A percentile compares a stretch with the other conserved stretches of the same genome.
Evolutionary conservation across 345 rosid species (phyloP).

Genomic region (Streptanthus diversifolius): DNA sequence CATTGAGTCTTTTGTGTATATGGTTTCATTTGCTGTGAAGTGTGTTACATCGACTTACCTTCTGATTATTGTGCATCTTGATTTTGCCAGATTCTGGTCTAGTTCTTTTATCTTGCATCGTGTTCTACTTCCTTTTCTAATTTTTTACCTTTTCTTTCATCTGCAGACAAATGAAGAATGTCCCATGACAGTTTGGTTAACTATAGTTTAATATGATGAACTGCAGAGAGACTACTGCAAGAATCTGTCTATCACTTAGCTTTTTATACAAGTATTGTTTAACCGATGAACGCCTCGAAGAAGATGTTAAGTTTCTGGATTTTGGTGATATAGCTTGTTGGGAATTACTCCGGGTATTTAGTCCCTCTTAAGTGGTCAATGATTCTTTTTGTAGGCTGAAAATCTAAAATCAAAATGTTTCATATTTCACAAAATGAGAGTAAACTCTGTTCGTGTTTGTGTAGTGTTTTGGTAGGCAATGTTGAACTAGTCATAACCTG

Average conservation of each 20-base stretch:
- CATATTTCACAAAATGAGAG: not conserved
- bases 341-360: slow-evolving; percentile 82
- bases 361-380: not conserved
- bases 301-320: slow-evolving; percentile 87
- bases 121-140: not conserved
- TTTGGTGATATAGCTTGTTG: slow-evolving; percentile 78
- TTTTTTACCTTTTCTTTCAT: not conserved
- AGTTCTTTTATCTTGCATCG: not conserved
- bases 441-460: not conserved
- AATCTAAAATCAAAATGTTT: not conserved
- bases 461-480: slow-evolving; percentile 53
- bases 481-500: too few relatives aligned
- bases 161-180: too few relatives aligned
- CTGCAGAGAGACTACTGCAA: too few relatives aligned
- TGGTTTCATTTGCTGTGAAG: not conserved
- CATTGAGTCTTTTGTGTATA: not conserved
- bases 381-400: not conserved
- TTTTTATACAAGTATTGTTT: slow-evolving; percentile 67
- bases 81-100: not conserved
- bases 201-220: too few relatives aligned
- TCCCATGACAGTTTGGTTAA: too few relatives aligned
- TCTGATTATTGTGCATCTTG: not conserved
- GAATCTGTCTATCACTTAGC: too few relatives aligned
- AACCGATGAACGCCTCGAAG: slow-evolving; percentile 79
- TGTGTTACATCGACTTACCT: not conserved